phyloP scores from a whole-genome alignment of 2,329 filamentous ascomycete genomes.

The Clathrospora elynae region DNA sequence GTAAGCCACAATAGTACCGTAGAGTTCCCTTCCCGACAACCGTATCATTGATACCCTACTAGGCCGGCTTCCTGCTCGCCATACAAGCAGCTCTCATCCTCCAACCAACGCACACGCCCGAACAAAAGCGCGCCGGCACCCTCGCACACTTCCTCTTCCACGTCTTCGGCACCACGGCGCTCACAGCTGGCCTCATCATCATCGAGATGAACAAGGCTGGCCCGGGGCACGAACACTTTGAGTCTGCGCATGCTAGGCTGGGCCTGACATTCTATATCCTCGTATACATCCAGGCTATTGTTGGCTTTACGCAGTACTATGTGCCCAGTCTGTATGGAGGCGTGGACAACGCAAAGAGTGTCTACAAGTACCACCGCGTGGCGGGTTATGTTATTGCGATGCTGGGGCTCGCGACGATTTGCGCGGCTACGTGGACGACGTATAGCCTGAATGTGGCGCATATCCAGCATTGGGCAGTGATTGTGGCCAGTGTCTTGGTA shows the following conservation, averaged over 20 bases:
- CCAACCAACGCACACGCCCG: constrained; percentile 80
- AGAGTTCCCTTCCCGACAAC: constrained; percentile 15
- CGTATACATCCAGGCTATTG: constrained; percentile 72
- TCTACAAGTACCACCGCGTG: constrained; percentile 89
- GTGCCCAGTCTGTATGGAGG: constrained; percentile 76
- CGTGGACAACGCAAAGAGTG: constrained; percentile 74
- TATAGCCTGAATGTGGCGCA: constrained; percentile 72
- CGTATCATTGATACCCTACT: constrained; percentile 21
- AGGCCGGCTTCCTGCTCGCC: constrained; percentile 72
- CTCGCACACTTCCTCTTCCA: constrained; percentile 73
- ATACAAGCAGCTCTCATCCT: constrained; percentile 81
- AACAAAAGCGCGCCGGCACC: constrained; percentile 71
- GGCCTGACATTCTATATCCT: constrained; percentile 76
- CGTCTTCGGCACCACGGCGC: constrained; percentile 63
- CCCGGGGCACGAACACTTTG: constrained; percentile 72
- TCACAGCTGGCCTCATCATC: constrained; percentile 68
- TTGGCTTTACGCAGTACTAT: constrained; percentile 85
- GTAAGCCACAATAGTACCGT: constrained; percentile 29
- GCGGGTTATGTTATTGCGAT: constrained; percentile 75
- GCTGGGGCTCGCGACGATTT: constrained; percentile 74
- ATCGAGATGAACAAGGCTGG: constrained; percentile 85
- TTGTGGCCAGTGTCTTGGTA: constrained; percentile 69
- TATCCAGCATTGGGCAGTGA: constrained; percentile 76
- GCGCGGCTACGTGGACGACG: constrained; percentile 74
- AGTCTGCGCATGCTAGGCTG: constrained; percentile 79